Evolutionary conservation across 495 filamentous ascomycete genomes (phyloP), one percentile per base, ranked within the genome.

Genomic region (Amorphotheca resinae): DNA sequence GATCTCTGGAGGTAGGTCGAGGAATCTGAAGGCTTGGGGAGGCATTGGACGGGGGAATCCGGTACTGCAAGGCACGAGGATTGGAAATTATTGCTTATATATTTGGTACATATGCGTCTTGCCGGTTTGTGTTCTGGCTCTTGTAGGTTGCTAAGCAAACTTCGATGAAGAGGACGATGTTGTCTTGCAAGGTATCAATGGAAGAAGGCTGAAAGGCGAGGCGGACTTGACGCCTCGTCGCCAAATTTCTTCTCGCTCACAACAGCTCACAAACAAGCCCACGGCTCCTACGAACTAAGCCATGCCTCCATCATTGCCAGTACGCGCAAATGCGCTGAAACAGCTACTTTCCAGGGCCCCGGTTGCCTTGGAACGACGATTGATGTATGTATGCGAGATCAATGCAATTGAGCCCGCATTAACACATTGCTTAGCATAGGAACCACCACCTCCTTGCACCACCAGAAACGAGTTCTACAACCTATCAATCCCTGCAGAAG

Each of bases 1-100:
- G 8, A 56, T 44, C 20, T 56, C 53, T 6, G 53, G 48, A 12
- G 50, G 46, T 12, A 56, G 47, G 21, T 53, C 50, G 6, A 56
- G 53, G 22, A 56, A 53, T 7, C 22, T 45, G 36, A 52, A 55
- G 9, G 46, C 14, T 21, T 20, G 32, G 12, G 11, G 32, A 34
- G 16, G 32, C 16, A 28, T 28, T 11, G 25, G 4, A 8, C 5
- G 7, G 32, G 32, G 12, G n/a, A n/a, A n/a, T n/a, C n/a, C n/a
- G n/a, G n/a, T n/a, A n/a, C n/a, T n/a, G n/a, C n/a, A n/a, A n/a
- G n/a, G n/a, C n/a, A n/a, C n/a, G n/a, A n/a, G n/a, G n/a, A n/a
- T n/a, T n/a, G n/a, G n/a, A n/a, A n/a, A n/a, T n/a, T n/a, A n/a
- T n/a, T n/a, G n/a, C n/a, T n/a, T n/a, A n/a, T n/a, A n/a, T n/a